phyloP scores from a whole-genome alignment of 2,329 filamentous ascomycete genomes.

The Aspergillus quadricinctus region DNA sequence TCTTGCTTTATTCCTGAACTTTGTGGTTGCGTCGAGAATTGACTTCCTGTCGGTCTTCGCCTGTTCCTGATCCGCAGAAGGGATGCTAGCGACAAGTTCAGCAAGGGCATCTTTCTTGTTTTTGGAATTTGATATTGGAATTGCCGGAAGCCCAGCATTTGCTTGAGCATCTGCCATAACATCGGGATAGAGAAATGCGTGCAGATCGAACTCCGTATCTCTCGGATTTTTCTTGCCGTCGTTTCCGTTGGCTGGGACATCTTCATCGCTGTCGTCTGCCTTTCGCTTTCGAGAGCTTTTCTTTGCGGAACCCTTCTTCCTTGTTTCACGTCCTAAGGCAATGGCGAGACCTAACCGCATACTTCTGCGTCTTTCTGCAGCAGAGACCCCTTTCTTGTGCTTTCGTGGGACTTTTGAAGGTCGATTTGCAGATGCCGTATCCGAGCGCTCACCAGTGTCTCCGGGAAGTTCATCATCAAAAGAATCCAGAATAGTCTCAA shows the following conservation, averaged over 20 bases:
- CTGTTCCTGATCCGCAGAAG: conserved; percentile 18
- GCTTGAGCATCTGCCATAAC: conserved; percentile 23
- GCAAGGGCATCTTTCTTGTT: conserved; percentile 29
- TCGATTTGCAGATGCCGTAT: background rate
- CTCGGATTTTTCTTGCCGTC: background rate
- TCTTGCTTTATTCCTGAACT: conserved; percentile 24
- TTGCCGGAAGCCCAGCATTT: conserved; percentile 18
- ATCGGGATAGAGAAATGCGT: conserved; percentile 15
- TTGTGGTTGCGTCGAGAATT: conserved; percentile 24
- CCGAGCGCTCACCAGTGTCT: background rate
- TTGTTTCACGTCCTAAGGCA: background rate
- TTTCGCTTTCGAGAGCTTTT: background rate
- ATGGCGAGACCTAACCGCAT: conserved; percentile 10
- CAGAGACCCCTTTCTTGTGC: conserved; percentile 11
- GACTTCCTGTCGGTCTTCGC: conserved; percentile 20
- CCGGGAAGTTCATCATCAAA: background rate
- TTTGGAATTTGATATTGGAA: conserved; percentile 19
- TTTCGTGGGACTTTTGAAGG: background rate
- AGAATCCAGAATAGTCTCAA: background rate
- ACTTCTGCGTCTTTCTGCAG: conserved; percentile 12
- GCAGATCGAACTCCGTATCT: conserved; percentile 14
- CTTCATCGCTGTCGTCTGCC: background rate
- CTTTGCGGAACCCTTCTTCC: background rate
- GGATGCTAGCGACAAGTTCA: conserved; percentile 29
- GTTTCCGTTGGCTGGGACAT: background rate